phyloP scores from a whole-genome alignment of 2,329 filamentous ascomycete genomes.

The Ophiostoma sp. region DNA sequence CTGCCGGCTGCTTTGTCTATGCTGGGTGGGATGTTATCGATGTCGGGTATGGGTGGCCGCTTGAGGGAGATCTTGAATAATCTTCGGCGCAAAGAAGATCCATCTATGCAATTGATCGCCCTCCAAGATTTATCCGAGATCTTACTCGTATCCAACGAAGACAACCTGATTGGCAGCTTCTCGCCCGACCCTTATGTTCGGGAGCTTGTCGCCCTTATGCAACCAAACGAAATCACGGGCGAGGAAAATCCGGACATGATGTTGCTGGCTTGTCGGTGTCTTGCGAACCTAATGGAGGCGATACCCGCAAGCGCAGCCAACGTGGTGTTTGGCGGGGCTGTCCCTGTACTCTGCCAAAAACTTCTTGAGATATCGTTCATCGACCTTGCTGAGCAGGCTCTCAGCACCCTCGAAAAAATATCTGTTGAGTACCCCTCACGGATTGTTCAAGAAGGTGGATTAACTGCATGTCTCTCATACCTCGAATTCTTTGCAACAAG shows the following conservation, averaged over 20 bases:
- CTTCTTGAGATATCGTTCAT: constrained; percentile 95
- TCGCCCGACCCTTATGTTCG: constrained; percentile 93
- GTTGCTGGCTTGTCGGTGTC: constrained; percentile 90
- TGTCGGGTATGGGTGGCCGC: constrained; percentile 78
- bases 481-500: constrained; percentile 97
- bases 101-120: constrained; percentile 85
- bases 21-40: constrained; percentile 89
- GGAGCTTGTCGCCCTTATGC: constrained; percentile 89
- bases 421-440: constrained; percentile 92
- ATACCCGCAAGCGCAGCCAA: constrained; percentile 89
- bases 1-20: constrained; percentile 82
- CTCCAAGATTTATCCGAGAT: constrained; percentile 92
- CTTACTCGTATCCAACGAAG: constrained; percentile 90
- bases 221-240: constrained; percentile 75
- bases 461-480: constrained; percentile 94
- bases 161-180: constrained; percentile 93
- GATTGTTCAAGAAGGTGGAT: constrained; percentile 91
- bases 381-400: constrained; percentile 91
- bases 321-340: constrained; percentile 95
- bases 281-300: constrained; percentile 97
- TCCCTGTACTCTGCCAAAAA: constrained; percentile 92
- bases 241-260: constrained; percentile 96
- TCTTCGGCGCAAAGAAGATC: constrained; percentile 79
- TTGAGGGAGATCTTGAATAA: constrained; percentile 75
- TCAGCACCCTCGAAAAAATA: constrained; percentile 96